Evolutionary conservation across 225 moss, liverwort and hornwort genomes (phyloP).

Genomic region (Pleurozium schreberi): DNA sequence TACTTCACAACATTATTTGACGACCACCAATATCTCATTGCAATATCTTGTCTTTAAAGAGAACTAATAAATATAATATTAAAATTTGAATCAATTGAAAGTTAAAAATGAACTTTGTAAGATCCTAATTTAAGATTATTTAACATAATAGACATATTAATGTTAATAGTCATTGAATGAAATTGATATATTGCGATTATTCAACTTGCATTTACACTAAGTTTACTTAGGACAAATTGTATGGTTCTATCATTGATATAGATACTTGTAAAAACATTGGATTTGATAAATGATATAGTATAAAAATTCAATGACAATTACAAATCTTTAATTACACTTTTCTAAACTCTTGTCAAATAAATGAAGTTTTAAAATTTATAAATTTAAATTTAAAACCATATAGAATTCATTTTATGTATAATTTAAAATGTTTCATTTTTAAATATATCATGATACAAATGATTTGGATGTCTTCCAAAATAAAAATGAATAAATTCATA

Average conservation of each 20-base stretch:
- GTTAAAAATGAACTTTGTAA: background rate
- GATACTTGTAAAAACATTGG: background rate
- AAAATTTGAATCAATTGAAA: background rate
- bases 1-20: background rate
- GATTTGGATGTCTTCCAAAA: background rate
- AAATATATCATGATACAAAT: too few species aligned
- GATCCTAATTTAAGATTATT: background rate
- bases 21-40: background rate
- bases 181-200: background rate
- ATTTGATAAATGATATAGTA: too few species aligned
- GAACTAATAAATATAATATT: background rate
- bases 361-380: background rate
- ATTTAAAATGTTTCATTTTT: background rate
- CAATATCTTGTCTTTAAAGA: background rate
- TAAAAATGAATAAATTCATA: background rate
- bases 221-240: too few species aligned
- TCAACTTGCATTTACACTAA: background rate
- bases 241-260: too few species aligned
- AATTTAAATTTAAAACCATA: background rate
- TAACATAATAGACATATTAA: background rate
- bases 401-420: too few species aligned
- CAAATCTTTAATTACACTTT: too few species aligned
- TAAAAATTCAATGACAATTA: background rate
- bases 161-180: background rate
- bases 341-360: background rate